Percentiles rank a stretch among this genome's conserved stretches.
phyloP scores from a whole-genome alignment of 2,329 filamentous ascomycete genomes.

The Furcasterigmium furcatum region DNA sequence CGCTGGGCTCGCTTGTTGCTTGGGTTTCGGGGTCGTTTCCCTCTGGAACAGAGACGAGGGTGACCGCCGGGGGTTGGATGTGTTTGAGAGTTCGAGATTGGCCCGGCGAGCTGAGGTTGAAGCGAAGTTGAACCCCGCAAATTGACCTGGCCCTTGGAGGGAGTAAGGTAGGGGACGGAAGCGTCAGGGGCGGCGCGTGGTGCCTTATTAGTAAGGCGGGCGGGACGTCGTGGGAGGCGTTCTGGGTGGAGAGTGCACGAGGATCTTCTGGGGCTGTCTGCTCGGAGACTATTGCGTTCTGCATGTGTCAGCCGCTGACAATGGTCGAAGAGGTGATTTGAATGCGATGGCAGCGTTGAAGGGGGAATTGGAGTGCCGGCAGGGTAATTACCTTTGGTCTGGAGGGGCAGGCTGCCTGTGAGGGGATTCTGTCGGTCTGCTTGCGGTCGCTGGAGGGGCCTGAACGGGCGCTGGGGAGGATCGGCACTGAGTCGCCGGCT shows the following conservation, averaged over 20 bases:
- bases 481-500: too few species aligned
- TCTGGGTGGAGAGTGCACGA: not conserved
- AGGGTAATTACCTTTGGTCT: too few species aligned
- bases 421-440: too few species aligned
- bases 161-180: not conserved
- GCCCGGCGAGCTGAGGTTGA: slow-evolving; percentile 6
- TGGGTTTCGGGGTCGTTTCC: not conserved
- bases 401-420: too few species aligned
- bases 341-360: too few species aligned
- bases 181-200: not conserved
- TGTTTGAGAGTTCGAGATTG: slow-evolving; percentile 1
- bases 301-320: too few species aligned
- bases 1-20: not conserved
- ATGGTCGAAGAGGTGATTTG: too few species aligned
- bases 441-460: too few species aligned
- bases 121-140: slow-evolving; percentile 5
- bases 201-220: not conserved
- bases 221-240: not conserved
- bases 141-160: not conserved
- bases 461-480: too few species aligned
- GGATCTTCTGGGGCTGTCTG: not conserved
- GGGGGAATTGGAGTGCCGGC: too few species aligned
- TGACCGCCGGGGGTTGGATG: not conserved
- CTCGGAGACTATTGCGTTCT: too few species aligned
- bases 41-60: not conserved